Evolutionary conservation across 2,329 filamentous ascomycete species (phyloP), one percentile per base, ranked within the genome.

Genomic region (Trichoderma atroviride): DNA sequence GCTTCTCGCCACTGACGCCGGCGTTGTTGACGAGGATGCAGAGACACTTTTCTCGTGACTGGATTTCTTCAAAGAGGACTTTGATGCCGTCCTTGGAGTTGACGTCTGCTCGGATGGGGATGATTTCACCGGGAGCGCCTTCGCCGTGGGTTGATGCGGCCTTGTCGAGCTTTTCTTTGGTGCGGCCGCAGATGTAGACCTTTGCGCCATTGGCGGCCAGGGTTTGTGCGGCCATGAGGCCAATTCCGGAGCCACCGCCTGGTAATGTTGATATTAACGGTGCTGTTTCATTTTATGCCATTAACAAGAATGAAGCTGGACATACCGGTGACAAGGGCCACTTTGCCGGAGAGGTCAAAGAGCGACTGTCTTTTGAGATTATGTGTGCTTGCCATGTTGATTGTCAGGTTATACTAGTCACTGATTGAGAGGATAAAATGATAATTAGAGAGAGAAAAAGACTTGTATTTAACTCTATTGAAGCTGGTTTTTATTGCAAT

Each of bases 11-110:
- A 71, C 87, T 88, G 71, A 89, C 83, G 63, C 90, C 90, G 7
- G 86, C 87, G 76, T 92, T 92, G 82, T 92, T 92, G 78, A 92
- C 81, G 10, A 92, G 83, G 65, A 92, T 85, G 76, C 89, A 85
- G 3, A 92, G 82, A 71, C 86, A 86, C 75, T 81, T 73, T 74
- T 91, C 89, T 11, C 82, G 80, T 43, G 83, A 83, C 65, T 81
- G 80, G 55, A 91, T 78, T 74, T 90, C 86, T 2, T 84, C 81
- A 9, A 86, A 88, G 4, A 92, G 83, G 24, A 82, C 80, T 60
- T 82, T 80, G 62, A 90, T 85, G 27, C 88, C 86, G 13, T 86
- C 82, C 72, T 91, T 89, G 74, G 84, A 85, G 74, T 88, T 86
- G 10, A 92, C 83, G 74, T 92, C 89, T 40, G 85, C 88, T 1